phyloP scores from a whole-genome alignment of 352 stramenopile species.

The Bremia lactucae region DNA sequence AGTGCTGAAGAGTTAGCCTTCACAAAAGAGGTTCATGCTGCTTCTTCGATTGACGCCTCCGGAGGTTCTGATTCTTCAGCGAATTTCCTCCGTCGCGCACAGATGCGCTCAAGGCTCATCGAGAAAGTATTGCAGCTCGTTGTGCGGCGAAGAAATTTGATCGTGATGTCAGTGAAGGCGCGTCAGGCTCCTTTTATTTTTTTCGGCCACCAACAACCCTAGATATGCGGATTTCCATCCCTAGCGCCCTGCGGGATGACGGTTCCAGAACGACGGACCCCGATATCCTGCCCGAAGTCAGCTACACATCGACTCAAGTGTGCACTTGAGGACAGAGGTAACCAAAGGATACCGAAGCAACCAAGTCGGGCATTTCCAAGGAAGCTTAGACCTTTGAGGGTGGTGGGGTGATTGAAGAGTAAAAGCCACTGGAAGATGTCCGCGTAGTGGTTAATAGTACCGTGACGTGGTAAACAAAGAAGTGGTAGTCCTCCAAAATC shows the following conservation, averaged over 20 bases:
- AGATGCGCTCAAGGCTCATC: neutral
- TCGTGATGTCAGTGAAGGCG: slow-evolving; percentile 4
- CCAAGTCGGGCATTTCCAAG: slow-evolving; percentile 4
- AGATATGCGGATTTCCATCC: slow-evolving; percentile 1
- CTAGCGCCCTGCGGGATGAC: slow-evolving; percentile 4
- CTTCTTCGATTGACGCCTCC: neutral
- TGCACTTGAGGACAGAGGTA: too few relatives aligned
- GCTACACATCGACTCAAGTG: too few relatives aligned
- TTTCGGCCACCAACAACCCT: slow-evolving; percentile 4
- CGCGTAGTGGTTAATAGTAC: slow-evolving; percentile 4
- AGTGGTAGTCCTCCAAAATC: slow-evolving; percentile 3
- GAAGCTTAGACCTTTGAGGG: neutral
- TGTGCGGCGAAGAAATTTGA: slow-evolving; percentile 9
- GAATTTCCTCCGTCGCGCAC: neutral
- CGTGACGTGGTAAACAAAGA: neutral
- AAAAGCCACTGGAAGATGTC: slow-evolving; percentile 7
- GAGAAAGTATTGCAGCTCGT: neutral
- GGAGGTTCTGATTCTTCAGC: neutral
- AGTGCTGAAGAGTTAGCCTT: neutral
- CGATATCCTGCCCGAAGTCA: too few relatives aligned
- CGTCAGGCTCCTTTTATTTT: slow-evolving; percentile 4
- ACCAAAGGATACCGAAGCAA: slow-evolving; percentile 1
- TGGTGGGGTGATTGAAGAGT: neutral
- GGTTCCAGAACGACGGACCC: slow-evolving; percentile 5
- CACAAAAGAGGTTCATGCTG: slow-evolving; percentile 1